Base-by-base conservation (phyloP, 192 early-diverging fungal species). In the Backusella parvicylindrica region DNA sequence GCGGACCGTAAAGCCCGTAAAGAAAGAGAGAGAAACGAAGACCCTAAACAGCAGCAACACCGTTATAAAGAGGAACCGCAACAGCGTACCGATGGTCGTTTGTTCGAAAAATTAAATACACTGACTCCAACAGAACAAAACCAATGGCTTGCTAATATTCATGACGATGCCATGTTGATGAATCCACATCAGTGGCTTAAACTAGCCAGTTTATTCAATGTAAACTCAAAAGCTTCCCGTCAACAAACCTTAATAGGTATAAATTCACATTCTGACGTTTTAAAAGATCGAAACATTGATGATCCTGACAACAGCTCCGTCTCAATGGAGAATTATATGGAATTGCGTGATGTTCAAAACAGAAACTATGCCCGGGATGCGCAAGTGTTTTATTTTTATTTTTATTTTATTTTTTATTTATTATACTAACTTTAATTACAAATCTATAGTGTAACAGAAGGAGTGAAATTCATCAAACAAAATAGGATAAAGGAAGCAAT, bases 101-200 rank as follows among this genome's bases (percentile, higher is more conserved):
- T 64, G 13, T 75, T 75, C 37, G 43, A 49, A 21, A 67, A 68
- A 16, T 21, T 64, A 18, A 68, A 31, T 35, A 18, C 47, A 21
- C 35, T 75, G 6, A 41, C 32, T 33, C 26, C 36, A 41, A 37
- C 38, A 7, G 65, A 60, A 28, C 77, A 78, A 21, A 74, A 63
- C 32, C 28, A 68, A 18, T 78, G 72, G 53, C 30, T 74, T 56
- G n/a, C 35, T 30, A 70, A 74, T 49, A 68, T 78, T 36, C 49
- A 74, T 2, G 72, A 78, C 40, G 77, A 78, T 49, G 72, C 77
- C 18, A 73, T 67, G 68, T 43, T 74, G 60, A 73, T 70, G 71
- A 72, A 81, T 26, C 79, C 79, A 21, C 79, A 81, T 73, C 79
- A 77, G 64, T 81, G 75, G 70, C 66, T 81, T 15, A 68, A 65